Percentiles rank a stretch among this genome's conserved stretches.
phyloP scores from a whole-genome alignment of 2,329 filamentous ascomycete genomes.

The Aspergillus costaricaensis region DNA sequence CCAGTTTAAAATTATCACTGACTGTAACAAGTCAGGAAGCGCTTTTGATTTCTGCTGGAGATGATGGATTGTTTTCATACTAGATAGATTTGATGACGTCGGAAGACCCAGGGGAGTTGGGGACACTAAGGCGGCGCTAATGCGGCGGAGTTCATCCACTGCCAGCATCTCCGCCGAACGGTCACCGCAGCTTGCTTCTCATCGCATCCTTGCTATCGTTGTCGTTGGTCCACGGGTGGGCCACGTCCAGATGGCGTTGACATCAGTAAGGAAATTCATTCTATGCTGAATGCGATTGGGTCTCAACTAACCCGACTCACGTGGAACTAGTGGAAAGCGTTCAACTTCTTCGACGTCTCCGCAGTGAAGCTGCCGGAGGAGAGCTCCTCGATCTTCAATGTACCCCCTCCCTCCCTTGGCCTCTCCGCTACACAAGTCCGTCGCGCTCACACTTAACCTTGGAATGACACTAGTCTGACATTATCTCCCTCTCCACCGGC shows the following conservation, averaged over 20 bases:
- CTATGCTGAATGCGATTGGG: not conserved
- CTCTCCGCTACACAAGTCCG: not conserved
- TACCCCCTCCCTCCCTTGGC: conserved; percentile 49
- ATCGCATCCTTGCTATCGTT: conserved; percentile 20
- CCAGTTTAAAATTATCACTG: too few relatives aligned
- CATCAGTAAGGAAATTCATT: conserved; percentile 36
- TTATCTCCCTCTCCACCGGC: conserved; percentile 81
- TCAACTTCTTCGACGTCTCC: conserved; percentile 98
- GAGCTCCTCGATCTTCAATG: conserved; percentile 75
- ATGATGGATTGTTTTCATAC: too few relatives aligned
- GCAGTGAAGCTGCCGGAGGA: conserved; percentile 80
- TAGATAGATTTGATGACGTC: not conserved
- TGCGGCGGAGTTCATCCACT: conserved; percentile 21
- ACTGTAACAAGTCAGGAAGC: too few relatives aligned
- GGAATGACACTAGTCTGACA: conserved; percentile 55
- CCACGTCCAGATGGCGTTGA: conserved; percentile 45
- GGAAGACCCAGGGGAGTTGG: not conserved
- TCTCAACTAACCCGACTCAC: conserved; percentile 13
- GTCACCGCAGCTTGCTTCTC: conserved; percentile 8
- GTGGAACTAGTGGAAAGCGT: conserved; percentile 85
- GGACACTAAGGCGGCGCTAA: conserved; percentile 6
- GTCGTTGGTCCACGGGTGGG: conserved; percentile 32
- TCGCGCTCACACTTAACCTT: not conserved
- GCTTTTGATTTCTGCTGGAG: too few relatives aligned
- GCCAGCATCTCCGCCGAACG: conserved; percentile 14